Percentiles rank a stretch among this genome's conserved stretches.
Conservation (phyloP, 139 green algal genomes). For the Closterium sp. region DNA sequence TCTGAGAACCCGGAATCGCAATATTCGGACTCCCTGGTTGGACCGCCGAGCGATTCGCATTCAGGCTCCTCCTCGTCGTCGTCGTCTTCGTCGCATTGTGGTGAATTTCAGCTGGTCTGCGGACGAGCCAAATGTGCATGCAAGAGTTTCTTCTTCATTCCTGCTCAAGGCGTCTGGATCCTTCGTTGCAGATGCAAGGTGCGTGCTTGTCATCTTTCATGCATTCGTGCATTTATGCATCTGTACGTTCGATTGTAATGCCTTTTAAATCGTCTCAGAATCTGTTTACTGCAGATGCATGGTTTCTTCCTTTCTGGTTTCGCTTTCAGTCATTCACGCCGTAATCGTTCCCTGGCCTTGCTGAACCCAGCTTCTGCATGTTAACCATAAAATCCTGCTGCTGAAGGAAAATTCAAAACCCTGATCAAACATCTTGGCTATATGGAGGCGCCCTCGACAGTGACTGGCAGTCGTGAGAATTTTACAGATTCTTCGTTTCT, state of each 20-base stretch:
- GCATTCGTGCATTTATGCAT: background rate
- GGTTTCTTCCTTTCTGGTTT: background rate
- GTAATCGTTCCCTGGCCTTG: background rate
- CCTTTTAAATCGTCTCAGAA: background rate
- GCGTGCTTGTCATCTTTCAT: background rate
- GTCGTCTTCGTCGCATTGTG: background rate
- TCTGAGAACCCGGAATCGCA: background rate
- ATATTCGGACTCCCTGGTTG: background rate
- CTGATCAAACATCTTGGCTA: too few relatives aligned
- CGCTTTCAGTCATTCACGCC: background rate
- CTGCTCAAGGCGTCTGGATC: conserved; percentile 23
- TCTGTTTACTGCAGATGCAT: background rate
- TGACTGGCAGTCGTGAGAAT: background rate
- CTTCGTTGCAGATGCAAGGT: conserved; percentile 27
- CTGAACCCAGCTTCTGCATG: background rate
- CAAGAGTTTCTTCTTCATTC: conserved; percentile 24
- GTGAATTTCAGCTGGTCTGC: background rate
- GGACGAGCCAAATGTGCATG: conserved; percentile 4
- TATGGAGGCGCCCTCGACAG: background rate
- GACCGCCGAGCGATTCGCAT: background rate
- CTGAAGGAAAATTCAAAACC: too few relatives aligned
- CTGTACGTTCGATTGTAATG: too few relatives aligned
- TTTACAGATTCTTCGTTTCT: too few relatives aligned
- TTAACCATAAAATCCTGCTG: too few relatives aligned
- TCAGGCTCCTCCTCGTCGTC: background rate